Evolutionary conservation across 257 asterid species (phyloP), one percentile per base, ranked within the genome.

Genomic region (Paulownia fortunei): DNA sequence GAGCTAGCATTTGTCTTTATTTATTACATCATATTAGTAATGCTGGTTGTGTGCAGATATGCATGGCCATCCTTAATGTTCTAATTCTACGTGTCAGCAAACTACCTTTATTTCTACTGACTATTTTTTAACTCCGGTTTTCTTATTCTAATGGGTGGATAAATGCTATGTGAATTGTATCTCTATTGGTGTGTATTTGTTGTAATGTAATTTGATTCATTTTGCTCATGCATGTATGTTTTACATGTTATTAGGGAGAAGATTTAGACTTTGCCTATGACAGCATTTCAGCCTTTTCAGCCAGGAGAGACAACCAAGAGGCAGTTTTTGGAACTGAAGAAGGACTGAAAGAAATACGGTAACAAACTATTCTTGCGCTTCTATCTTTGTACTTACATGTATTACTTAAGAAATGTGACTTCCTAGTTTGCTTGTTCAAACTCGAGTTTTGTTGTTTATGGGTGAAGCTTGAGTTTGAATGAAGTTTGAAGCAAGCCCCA

Each of bases 301-400:
- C 96, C 69, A 86, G 98, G 85, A 91, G 97, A 80, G 98, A 90
- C 91, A 93, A 90, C 89, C 99, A 96, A 77, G 99, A 92, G 84
- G 99, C 99, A 24, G 97, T 93, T 79, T 95, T 96, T 80, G 99
- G 99, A 80, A 86, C 97, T 76, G 99, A 93, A 85, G 99, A 95
- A 92, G 98, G 99, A 76, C 76, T 96, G 83, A 96, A 96, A 86
- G 99, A 96, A 74, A 96, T 93, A 85, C 85, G 97, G 98, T 95
- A 78, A n/a, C 80, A 15, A 37, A 34, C 74, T 73, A 75, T 69
- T 64, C 42, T 68, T 71, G 54, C 44, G 4, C 42, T 55, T 77
- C 78, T 56, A 21, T 26, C 0, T 8, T 71, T 77, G 10, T 69
- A 23, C 47, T 55, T 16, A 2, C 26, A 69, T 61, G 41, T 79